Percentiles rank a stretch among this genome's conserved stretches.
phyloP scores from a whole-genome alignment of 257 asterid genomes.

The Prunella vulgaris region DNA sequence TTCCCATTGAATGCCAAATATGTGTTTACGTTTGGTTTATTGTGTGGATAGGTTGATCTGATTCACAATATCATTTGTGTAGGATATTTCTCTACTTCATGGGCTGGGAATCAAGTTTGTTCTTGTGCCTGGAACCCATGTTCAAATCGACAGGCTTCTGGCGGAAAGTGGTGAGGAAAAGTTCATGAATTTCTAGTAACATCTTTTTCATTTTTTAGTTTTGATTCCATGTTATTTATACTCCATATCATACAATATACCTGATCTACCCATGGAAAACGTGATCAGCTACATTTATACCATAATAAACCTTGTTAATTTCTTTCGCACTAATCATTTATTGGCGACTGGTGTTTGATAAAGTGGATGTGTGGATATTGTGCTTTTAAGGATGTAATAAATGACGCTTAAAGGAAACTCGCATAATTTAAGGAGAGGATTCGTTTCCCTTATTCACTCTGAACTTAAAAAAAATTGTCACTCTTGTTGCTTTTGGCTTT shows the following conservation, averaged over 20 bases:
- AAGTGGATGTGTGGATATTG: background rate
- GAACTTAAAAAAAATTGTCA: background rate
- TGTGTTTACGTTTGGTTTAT: background rate
- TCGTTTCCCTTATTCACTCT: background rate
- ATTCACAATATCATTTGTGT: constrained; percentile 16
- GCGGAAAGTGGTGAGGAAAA: constrained; percentile 57
- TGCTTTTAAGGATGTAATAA: background rate
- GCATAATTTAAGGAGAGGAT: background rate
- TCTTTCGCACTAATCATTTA: background rate
- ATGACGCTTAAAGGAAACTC: background rate
- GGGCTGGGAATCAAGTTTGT: constrained; percentile 94
- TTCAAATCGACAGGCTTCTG: constrained; percentile 77
- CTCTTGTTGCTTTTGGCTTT: background rate
- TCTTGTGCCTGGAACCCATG: constrained; percentile 95
- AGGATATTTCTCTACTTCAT: constrained; percentile 95
- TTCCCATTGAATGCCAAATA: background rate
- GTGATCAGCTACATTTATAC: background rate
- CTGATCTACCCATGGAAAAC: background rate
- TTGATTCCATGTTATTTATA: constrained; percentile 2
- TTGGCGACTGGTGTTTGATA: background rate
- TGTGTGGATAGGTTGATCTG: background rate
- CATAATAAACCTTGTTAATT: background rate
- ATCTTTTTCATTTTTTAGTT: background rate
- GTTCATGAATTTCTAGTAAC: constrained; percentile 4
- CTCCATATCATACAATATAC: too few species aligned